Evolutionary conservation across 2,329 filamentous ascomycete genomes (phyloP), one percentile per base, ranked within the genome.

Genomic region (Hymenoscyphus fructigenus): DNA sequence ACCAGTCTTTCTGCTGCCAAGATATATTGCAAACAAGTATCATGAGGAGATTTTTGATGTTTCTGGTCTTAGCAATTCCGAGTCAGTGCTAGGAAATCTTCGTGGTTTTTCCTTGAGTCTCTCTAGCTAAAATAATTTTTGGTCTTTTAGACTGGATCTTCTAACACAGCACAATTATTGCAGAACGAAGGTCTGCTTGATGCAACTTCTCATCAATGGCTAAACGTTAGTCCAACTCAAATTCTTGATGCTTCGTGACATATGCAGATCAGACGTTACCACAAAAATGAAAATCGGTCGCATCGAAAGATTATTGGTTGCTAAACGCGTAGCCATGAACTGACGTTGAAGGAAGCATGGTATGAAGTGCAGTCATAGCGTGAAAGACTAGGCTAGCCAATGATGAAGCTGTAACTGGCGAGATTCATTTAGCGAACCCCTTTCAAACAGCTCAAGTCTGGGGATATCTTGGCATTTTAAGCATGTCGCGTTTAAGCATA

Each of bases 291-390:
- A 50, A 50, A 9, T 47, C 17, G 41, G 9, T 23, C 47, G n/a
- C n/a, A 26, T 26, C 47, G 44, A 47, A 6, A 14, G 14, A 2
- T 50, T 23, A 20, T 50, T 50, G 20, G 47, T 5, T 12, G 7
- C 14, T 17, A 17, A 34, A 32, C 23, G 26, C 26, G 26, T 3
- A 17, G 55, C 55, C 26, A n/a, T 29, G 55, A 29, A 20, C 26
- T 60, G 55, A 67, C 65, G 65, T 65, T 61, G 66, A 67, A 65
- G 60, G 65, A 65, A 64, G 66, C 66, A 63, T 63, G 15, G 7
- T 50, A 23, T 50, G n/a, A 23, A 50, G 47, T 14, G 10, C 4
- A 14, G 23, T 50, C 47, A 23, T 50, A 50, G 47, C 20, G 6
- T 50, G 47, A 26, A 23, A 50, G 47, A 15, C 36, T 28, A n/a